Evolutionary conservation across 495 filamentous ascomycete genomes (phyloP), one percentile per base, ranked within the genome.

Genomic region (Podospora sp.): DNA sequence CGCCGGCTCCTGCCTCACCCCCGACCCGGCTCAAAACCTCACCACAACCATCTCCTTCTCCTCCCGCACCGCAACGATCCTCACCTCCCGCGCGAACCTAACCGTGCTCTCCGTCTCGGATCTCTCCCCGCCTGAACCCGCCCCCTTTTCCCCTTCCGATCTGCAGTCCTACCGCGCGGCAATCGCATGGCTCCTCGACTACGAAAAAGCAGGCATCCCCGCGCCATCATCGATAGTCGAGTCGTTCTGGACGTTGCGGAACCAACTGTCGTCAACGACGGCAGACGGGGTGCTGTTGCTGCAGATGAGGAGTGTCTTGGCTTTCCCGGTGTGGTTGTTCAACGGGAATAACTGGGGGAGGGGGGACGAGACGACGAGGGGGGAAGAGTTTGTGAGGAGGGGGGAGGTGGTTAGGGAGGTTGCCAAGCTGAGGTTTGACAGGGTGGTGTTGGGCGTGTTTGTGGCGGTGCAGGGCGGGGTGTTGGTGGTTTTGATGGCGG

Each of bases 291-390:
- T 29, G 7, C 9, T 59, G 26, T 12, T 27, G 12, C 56, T 29
- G 25, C 12, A 27, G 24, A 12, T 59, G 14, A 0, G 25, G 12
- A 59, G 56, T 24, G 12, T 35, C 12, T 8, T 59, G 56, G 26
- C 25, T 24, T 59, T 59, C 29, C 56, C 56, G 12, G 25, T 59
- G 14, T 59, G 56, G 56, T 6, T 59, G 26, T 59, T 27, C 20
- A 59, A 59, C 12, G 56, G 25, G 25, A 59, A 35, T 20, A 29
- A 20, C 29, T 59, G 26, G 4, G 56, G 26, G 16, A 27, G 56
- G 6, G 56, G n/a, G 56, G 4, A 20, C 16, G 29, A 59, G 22
- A 1, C 26, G 14, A 33, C 56, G 21, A 3, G 56, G 0, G 26
- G 3, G 29, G 29, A 33, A 3, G 26, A 29, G 56, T 27, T 27